A percentile compares a stretch with the other conserved stretches of the same genome.
These are phyloP conservation scores for Endoconidiophora polonica DNA, from an alignment of 2,329 filamentous ascomycete species.

Conservation along the genomic window DNA sequence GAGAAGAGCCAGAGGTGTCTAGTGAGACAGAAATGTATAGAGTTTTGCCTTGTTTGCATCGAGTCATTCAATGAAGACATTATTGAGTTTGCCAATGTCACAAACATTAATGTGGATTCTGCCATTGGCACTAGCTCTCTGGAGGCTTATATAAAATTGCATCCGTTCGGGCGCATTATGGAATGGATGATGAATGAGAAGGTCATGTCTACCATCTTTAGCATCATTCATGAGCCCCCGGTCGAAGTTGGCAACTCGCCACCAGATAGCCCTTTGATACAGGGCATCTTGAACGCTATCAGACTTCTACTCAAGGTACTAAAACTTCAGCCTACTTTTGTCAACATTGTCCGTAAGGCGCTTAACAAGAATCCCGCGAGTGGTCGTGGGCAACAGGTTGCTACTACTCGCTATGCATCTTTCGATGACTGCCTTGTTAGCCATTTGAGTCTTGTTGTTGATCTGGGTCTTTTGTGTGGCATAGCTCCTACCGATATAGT, in stretches of 20 bases:
- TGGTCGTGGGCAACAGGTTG: conserved; percentile 42
- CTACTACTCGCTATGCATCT: conserved; percentile 56
- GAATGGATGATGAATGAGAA: conserved; percentile 96
- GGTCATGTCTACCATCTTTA: conserved; percentile 64
- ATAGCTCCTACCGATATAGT: conserved; percentile 69
- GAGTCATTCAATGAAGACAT: conserved; percentile 87
- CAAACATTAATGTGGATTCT: conserved; percentile 56
- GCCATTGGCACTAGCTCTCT: conserved; percentile 61
- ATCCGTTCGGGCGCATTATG: conserved; percentile 89
- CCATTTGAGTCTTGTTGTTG: conserved; percentile 60
- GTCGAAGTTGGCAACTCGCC: conserved; percentile 54
- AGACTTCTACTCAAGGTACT: conserved; percentile 71
- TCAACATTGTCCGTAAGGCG: conserved; percentile 55
- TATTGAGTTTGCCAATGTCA: conserved; percentile 67
- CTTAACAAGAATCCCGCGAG: conserved; percentile 31
- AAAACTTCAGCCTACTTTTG: conserved; percentile 78
- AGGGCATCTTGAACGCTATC: conserved; percentile 63
- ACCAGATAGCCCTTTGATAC: conserved; percentile 64
- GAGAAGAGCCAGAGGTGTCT: conserved; percentile 55
- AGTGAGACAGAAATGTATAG: conserved; percentile 63
- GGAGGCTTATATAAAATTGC: conserved; percentile 64
- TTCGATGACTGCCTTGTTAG: conserved; percentile 85
- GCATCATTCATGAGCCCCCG: conserved; percentile 59
- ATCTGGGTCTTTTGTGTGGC: conserved; percentile 74
- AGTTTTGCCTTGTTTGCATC: conserved; percentile 66